A percentile compares a stretch with the other conserved stretches of the same genome.
These are phyloP conservation scores for Alternaria dauci DNA, from an alignment of 2,329 filamentous ascomycete genomes.

Conservation along the genomic window DNA sequence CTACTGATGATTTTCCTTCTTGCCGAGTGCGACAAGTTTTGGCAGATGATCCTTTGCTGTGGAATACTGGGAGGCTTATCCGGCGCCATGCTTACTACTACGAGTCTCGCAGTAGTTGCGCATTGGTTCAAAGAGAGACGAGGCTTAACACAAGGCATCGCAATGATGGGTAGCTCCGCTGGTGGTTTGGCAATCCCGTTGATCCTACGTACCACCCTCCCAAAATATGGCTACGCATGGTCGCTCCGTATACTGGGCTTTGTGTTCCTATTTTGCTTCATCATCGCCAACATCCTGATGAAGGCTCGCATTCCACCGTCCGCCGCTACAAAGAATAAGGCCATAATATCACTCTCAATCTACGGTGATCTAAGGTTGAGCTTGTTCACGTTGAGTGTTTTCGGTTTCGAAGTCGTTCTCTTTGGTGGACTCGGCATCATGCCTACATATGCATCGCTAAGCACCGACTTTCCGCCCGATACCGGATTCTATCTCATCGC, in stretches of 20 bases:
- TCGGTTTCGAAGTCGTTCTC: constrained; percentile 51
- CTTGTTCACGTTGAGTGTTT: constrained; percentile 47
- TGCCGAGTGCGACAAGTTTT: constrained; percentile 50
- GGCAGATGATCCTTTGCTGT: constrained; percentile 54
- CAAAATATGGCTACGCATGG: constrained; percentile 49
- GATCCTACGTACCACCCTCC: constrained; percentile 44
- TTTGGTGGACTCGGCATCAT: constrained; percentile 53
- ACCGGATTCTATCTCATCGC: constrained; percentile 51
- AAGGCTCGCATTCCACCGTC: constrained; percentile 47
- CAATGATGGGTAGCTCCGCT: constrained; percentile 48
- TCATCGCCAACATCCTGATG: constrained; percentile 45
- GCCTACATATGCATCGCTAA: constrained; percentile 53
- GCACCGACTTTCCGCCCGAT: constrained; percentile 42
- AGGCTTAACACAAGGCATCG: constrained; percentile 51
- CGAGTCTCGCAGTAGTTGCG: constrained; percentile 46
- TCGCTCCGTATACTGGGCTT: constrained; percentile 53
- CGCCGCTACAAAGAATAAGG: constrained; percentile 41
- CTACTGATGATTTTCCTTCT: constrained; percentile 44
- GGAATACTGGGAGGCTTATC: constrained; percentile 52
- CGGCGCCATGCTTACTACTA: constrained; percentile 51
- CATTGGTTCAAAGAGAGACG: constrained; percentile 53
- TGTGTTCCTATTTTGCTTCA: constrained; percentile 43
- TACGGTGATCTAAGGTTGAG: constrained; percentile 46
- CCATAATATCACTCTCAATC: constrained; percentile 48
- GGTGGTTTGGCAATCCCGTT: constrained; percentile 51